These are phyloP conservation scores for Perkinsela sp. DNA, from an alignment of 208 protist species.

Conservation along the genomic window DNA sequence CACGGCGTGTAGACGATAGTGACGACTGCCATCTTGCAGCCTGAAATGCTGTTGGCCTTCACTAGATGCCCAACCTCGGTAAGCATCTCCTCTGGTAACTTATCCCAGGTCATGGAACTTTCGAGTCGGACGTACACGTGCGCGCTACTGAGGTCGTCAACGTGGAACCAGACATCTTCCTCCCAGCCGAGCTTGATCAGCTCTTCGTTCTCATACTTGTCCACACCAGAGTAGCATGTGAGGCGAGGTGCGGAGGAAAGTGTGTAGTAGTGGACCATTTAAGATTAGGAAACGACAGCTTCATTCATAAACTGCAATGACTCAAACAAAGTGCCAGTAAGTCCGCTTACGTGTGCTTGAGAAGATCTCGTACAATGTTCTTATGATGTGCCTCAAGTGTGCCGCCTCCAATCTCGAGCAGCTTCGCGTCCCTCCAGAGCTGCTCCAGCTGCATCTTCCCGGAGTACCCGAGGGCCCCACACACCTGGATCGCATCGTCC, in stretches of 20 bases:
- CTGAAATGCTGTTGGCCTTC: constrained; percentile 86
- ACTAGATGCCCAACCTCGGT: constrained; percentile 83
- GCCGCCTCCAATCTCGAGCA: constrained; percentile 68
- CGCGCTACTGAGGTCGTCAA: constrained; percentile 78
- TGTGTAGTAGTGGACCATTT: constrained; percentile 73
- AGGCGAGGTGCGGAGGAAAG: constrained; percentile 51
- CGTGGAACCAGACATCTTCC: constrained; percentile 95
- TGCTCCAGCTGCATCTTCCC: constrained; percentile 76
- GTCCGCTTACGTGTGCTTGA: constrained; percentile 1
- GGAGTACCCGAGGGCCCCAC: constrained; percentile 81
- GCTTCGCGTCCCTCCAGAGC: constrained; percentile 76
- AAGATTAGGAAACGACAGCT: too few relatives aligned
- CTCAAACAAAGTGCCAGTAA: too few relatives aligned
- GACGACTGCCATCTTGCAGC: constrained; percentile 67
- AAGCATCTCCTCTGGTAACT: constrained; percentile 65
- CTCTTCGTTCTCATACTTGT: constrained; percentile 96
- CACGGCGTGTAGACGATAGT: constrained; percentile 83
- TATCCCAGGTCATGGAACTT: constrained; percentile 56
- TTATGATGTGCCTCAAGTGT: constrained; percentile 49
- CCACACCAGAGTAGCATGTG: constrained; percentile 82
- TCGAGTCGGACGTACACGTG: constrained; percentile 88
- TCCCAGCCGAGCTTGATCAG: constrained; percentile 83
- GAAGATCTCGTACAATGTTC: constrained; percentile 37
- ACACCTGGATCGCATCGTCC: constrained; percentile 71
- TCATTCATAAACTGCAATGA: too few relatives aligned